Conservation (phyloP, 768 basidiomycete genomes). For the Lactarius indigo region DNA sequence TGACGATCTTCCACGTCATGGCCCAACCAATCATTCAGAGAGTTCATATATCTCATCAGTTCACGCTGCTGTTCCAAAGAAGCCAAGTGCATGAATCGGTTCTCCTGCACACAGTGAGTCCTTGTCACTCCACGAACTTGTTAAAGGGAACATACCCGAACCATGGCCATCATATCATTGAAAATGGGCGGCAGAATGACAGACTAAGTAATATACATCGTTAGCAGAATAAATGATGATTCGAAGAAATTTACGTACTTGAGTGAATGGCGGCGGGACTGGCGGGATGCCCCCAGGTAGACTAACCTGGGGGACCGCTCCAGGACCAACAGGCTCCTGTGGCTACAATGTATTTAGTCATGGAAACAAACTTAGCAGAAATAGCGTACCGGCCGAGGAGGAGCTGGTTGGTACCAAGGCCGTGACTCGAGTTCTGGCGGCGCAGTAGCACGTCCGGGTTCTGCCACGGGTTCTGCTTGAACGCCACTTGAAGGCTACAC, state of each 20-base stretch:
- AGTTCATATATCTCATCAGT: constrained; percentile 74
- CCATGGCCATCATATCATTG: constrained; percentile 64
- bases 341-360: constrained; percentile 9
- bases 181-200: constrained; percentile 59
- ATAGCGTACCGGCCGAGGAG: not conserved
- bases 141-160: constrained; percentile 47
- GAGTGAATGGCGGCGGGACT: constrained; percentile 20
- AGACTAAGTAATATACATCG: constrained; percentile 40
- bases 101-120: constrained; percentile 50
- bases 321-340: not conserved
- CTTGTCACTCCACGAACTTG: not conserved
- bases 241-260: constrained; percentile 25
- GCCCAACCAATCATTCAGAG: constrained; percentile 74
- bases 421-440: not conserved
- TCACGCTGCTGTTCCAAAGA: constrained; percentile 78
- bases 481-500: constrained; percentile 1
- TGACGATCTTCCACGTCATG: constrained; percentile 79
- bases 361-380: not conserved
- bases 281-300: constrained; percentile 1
- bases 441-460: constrained; percentile 5
- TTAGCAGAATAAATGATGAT: not conserved
- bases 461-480: not conserved
- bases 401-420: constrained; percentile 2
- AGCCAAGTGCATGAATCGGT: constrained; percentile 66
- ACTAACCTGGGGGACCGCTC: not conserved